phyloP scores from a whole-genome alignment of 768 basidiomycete genomes.

The Russula virescens region DNA sequence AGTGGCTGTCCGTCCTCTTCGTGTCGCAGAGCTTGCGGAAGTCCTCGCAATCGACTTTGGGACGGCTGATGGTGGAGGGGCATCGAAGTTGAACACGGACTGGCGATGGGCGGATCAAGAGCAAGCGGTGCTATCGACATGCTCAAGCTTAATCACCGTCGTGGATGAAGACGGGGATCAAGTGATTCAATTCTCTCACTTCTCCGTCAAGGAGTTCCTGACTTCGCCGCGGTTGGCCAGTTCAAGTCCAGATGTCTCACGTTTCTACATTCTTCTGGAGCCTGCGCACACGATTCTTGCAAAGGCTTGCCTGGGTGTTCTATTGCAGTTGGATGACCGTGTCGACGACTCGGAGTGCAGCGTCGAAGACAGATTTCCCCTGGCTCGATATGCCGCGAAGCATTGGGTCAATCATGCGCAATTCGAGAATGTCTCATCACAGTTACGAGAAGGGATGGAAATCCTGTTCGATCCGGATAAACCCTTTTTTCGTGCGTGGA shows the following conservation, averaged over 20 bases:
- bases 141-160: neutral
- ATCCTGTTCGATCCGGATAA: neutral
- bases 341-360: neutral
- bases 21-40: neutral
- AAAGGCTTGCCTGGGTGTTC: neutral
- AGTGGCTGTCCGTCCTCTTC: neutral
- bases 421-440: neutral
- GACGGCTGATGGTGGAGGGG: neutral
- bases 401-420: neutral
- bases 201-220: conserved; percentile 5
- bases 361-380: neutral
- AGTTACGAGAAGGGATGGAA: neutral
- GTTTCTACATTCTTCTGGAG: neutral
- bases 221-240: neutral
- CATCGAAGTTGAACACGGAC: neutral
- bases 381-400: neutral
- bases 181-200: conserved; percentile 1
- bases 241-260: neutral
- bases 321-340: neutral
- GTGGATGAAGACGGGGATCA: neutral
- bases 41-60: neutral
- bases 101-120: conserved; percentile 1
- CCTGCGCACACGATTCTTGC: neutral
- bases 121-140: neutral
- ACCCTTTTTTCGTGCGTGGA: neutral